These are phyloP conservation scores for Eucalyptus sp. DNA, from an alignment of 345 rosid genomes.

Conservation along the genomic window DNA sequence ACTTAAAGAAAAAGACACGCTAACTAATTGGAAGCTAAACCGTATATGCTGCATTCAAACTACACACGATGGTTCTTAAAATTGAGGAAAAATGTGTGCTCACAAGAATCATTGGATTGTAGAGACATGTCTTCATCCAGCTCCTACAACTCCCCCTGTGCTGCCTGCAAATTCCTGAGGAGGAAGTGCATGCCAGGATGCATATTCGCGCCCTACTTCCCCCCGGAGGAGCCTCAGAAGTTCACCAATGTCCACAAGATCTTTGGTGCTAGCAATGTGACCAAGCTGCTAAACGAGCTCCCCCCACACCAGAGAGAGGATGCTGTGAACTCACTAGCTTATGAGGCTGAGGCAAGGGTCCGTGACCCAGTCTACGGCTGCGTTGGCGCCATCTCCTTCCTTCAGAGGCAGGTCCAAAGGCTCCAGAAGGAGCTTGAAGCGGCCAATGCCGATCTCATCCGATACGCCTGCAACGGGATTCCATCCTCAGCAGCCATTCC, in stretches of 20 bases:
- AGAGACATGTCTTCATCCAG: constrained; percentile 1
- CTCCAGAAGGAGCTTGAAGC: constrained; percentile 89
- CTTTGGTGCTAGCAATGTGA: constrained; percentile 92
- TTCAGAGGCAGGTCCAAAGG: constrained; percentile 81
- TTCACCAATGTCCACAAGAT: constrained; percentile 93
- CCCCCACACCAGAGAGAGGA: constrained; percentile 92
- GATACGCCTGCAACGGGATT: constrained; percentile 24
- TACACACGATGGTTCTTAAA: neutral
- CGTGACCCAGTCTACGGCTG: constrained; percentile 92
- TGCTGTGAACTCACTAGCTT: constrained; percentile 89
- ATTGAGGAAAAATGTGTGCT: neutral
- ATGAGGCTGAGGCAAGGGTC: constrained; percentile 91
- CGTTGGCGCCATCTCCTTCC: constrained; percentile 80
- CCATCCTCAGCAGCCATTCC: neutral
- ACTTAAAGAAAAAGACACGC: neutral
- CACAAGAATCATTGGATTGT: neutral
- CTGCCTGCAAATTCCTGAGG: constrained; percentile 91
- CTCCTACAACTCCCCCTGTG: constrained; percentile 92
- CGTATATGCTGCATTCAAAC: neutral
- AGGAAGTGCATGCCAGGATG: constrained; percentile 91
- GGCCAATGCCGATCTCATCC: constrained; percentile 75
- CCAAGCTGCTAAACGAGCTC: constrained; percentile 81
- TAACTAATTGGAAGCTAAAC: neutral
- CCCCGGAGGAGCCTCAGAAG: constrained; percentile 95
- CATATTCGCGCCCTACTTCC: constrained; percentile 92